A percentile compares a stretch with the other conserved stretches of the same genome.
These are phyloP conservation scores for Cephalotrichum gorgonifer DNA, from an alignment of 2,329 filamentous ascomycete genomes.

Conservation along the genomic window DNA sequence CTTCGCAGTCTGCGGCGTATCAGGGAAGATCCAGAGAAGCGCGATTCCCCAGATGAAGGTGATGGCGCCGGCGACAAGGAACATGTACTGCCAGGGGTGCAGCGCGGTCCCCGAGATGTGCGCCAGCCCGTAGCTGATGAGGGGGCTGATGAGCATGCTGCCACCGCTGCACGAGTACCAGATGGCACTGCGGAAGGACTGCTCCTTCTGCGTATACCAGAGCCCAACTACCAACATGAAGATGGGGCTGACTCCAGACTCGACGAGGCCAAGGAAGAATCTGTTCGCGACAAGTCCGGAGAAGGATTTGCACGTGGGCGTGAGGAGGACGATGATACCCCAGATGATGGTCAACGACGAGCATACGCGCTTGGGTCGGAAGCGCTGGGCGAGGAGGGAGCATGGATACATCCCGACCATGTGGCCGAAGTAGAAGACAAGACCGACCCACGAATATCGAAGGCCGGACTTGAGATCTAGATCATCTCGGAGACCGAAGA, in stretches of 20 bases:
- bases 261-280: conserved; percentile 46
- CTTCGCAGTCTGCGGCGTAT: too few relatives aligned
- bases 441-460: conserved; percentile 30
- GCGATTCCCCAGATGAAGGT: conserved; percentile 9
- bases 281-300: conserved; percentile 30
- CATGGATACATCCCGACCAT: conserved; percentile 35
- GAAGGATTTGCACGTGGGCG: conserved; percentile 24
- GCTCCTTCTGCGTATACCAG: conserved; percentile 30
- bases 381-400: conserved; percentile 28
- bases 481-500: conserved; percentile 29
- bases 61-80: conserved; percentile 11
- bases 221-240: conserved; percentile 41
- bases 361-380: conserved; percentile 33
- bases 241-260: conserved; percentile 43
- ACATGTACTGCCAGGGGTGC: conserved; percentile 17
- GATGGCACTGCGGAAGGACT: conserved; percentile 25
- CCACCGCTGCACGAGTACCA: conserved; percentile 30
- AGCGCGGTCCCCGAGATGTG: conserved; percentile 24
- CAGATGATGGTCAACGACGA: conserved; percentile 23
- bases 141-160: conserved; percentile 16
- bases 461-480: conserved; percentile 26
- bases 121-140: conserved; percentile 37
- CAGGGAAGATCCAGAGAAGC: conserved; percentile 7
- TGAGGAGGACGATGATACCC: conserved; percentile 26
- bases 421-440: conserved; percentile 39